These are phyloP conservation scores for Crotalaria pallida DNA, from an alignment of 306 rosid species.

Conservation along the genomic window DNA sequence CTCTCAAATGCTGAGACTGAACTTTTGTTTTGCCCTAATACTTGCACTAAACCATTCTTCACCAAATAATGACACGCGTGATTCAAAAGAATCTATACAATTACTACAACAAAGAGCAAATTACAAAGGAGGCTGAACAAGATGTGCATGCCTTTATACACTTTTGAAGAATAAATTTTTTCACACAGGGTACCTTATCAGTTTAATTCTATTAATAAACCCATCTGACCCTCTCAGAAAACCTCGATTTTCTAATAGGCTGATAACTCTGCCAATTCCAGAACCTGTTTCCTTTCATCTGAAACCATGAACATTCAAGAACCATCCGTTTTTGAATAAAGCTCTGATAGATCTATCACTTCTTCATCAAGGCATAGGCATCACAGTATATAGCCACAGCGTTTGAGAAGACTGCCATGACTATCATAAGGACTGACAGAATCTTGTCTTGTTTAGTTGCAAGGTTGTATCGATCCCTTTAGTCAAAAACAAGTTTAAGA, in stretches of 20 bases:
- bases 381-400: conserved; percentile 75
- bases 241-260: conserved; percentile 22
- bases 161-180: conserved; percentile 14
- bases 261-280: background rate
- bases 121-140: conserved; percentile 1
- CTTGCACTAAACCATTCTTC: background rate
- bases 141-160: conserved; percentile 2
- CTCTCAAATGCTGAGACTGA: background rate
- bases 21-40: background rate
- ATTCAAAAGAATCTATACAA: background rate
- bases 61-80: background rate
- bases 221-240: conserved; percentile 12
- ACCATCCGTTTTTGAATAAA: background rate
- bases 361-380: conserved; percentile 61
- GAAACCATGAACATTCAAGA: conserved; percentile 5
- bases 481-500: background rate
- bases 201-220: conserved; percentile 18
- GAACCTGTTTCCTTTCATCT: background rate
- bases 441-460: conserved; percentile 74
- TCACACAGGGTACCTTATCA: conserved; percentile 17
- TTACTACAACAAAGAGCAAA: background rate
- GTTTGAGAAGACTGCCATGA: conserved; percentile 65
- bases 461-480: conserved; percentile 65
- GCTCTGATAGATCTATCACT: conserved; percentile 17
- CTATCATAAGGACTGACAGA: conserved; percentile 59